Base-by-base conservation (phyloP, 192 early-diverging fungal genomes). In the Coemansia erecta region DNA sequence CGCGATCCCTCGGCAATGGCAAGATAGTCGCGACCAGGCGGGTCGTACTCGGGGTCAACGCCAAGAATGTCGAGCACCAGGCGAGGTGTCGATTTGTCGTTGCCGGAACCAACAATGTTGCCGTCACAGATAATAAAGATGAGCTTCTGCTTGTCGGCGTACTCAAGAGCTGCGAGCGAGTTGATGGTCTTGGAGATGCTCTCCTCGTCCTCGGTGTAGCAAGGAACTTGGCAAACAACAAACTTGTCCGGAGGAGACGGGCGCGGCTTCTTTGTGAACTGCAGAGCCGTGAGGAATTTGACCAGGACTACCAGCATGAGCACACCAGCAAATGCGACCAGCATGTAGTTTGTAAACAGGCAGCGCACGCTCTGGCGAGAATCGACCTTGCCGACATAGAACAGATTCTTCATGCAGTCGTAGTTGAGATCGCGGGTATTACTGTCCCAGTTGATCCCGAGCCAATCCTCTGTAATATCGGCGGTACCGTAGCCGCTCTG, bases 191-290 rank as follows among this genome's bases (percentile, higher is more conserved):
- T 89, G 13, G 83, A 73, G 13, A 97, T 81, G 19, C 85, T 87
- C 23, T 95, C 94, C 57, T 92, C 90, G 53, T 88, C 92, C 82
- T 97, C 94, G 8, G 94, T 95, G 67, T 97, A 97, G 77, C 94
- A 97, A 37, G 96, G 94, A 3, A 98, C 94, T 67, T 94, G 90
- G 60, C 89, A 90, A 70, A 98, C 92, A 43, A 97, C 88, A 82
- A 95, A 94, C 82, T 94, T 97, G 65, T 97, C 92, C 19, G 87
- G 87, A 60, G 91, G 88, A 64, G 94, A 90, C 5, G 90, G 88
- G 8, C 83, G 82, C 62, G 87, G 82, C 62, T 74, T 81, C 18
- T 85, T 67, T 18, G 82, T 77, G 12, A 95, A 89, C 53, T 91
- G 90, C 57, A 92, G 60, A 3, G 90, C 89, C 10, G 90, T 83